These are phyloP conservation scores for Cardamine resedifolia DNA, from an alignment of 345 rosid species.

Conservation along the genomic window DNA sequence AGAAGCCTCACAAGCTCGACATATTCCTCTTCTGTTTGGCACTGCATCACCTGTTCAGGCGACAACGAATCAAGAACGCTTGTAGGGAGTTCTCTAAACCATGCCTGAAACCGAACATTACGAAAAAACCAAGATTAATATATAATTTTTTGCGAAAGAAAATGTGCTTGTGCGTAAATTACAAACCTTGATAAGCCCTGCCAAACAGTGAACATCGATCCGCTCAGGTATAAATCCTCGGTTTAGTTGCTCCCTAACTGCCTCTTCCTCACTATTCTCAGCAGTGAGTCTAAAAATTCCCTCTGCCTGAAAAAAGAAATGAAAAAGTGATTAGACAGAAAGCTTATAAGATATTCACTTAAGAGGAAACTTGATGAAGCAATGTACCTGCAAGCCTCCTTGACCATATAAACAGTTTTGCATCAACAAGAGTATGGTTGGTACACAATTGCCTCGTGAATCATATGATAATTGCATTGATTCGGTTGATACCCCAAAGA, in stretches of 20 bases:
- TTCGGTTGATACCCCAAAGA: slow-evolving; percentile 94
- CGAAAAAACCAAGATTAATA: background rate
- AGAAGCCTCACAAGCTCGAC: slow-evolving; percentile 71
- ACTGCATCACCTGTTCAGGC: slow-evolving; percentile 84
- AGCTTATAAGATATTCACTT: slow-evolving; percentile 9
- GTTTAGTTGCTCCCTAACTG: slow-evolving; percentile 81
- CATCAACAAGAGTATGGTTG: slow-evolving; percentile 82
- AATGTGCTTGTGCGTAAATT: background rate
- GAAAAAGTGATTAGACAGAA: background rate
- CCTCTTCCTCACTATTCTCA: slow-evolving; percentile 84
- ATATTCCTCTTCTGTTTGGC: slow-evolving; percentile 81
- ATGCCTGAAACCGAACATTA: slow-evolving; percentile 55
- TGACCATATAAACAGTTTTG: slow-evolving; percentile 76
- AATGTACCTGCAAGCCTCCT: slow-evolving; percentile 80
- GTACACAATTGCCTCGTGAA: slow-evolving; percentile 86
- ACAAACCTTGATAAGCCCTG: slow-evolving; percentile 62
- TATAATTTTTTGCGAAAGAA: background rate
- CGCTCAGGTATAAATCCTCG: slow-evolving; percentile 68
- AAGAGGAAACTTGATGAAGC: slow-evolving; percentile 15
- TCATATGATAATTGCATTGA: slow-evolving; percentile 94
- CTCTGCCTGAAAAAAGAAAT: slow-evolving; percentile 54
- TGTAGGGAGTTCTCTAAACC: slow-evolving; percentile 95
- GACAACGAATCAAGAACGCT: slow-evolving; percentile 81
- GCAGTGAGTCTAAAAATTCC: slow-evolving; percentile 90
- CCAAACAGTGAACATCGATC: slow-evolving; percentile 86